Evolutionary conservation across 1,139 yeast genomes (phyloP), one percentile per base, ranked within the genome.

Genomic region (Pichia sp.): DNA sequence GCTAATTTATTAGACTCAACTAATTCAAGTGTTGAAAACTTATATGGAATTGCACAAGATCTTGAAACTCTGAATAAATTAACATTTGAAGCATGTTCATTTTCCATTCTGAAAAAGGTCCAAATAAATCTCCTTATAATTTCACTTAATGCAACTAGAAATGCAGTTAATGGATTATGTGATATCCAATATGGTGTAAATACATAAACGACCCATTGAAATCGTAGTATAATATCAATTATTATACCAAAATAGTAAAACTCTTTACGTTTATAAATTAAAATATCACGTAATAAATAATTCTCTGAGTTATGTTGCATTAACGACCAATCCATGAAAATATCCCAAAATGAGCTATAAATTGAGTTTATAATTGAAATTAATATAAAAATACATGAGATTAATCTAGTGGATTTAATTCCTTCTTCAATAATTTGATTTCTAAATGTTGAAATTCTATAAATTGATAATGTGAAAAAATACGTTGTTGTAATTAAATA

Each of bases 271-370:
- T 85, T 50, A 82, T 83, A 48, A 90, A 73, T 62, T 86, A 52
- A 36, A 2, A 52, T 84, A 60, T 87, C 84, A 60, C 98, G 76
- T 52, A 93, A 73, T 47, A 83, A 70, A 54, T 71, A 71, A 63
- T 86, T 73, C 58, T 76, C 75, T 8, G 91, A 79, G 8, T 75
- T 77, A 13, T 74, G 65, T 66, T 90, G 96, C 55, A 87, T 72
- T 60, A 93, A 73, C 1, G 97, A 90, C 91, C 96, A 95, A 73
- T 93, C 99, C 96, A 93, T 89, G 43, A 89, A 73, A 13, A 95
- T 70, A 70, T 93, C 99, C 99, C 99, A 93, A 16, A 76, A 64
- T 78, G 80, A 1, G 84, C 55, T 0, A 96, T 47, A 52, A 14
- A 41, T 18, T 14, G 54, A 46, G 28, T 49, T 52, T 6, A 49